Evolutionary conservation across 352 stramenopile species (phyloP).

Genomic region (Pythium vanterpoolii): DNA sequence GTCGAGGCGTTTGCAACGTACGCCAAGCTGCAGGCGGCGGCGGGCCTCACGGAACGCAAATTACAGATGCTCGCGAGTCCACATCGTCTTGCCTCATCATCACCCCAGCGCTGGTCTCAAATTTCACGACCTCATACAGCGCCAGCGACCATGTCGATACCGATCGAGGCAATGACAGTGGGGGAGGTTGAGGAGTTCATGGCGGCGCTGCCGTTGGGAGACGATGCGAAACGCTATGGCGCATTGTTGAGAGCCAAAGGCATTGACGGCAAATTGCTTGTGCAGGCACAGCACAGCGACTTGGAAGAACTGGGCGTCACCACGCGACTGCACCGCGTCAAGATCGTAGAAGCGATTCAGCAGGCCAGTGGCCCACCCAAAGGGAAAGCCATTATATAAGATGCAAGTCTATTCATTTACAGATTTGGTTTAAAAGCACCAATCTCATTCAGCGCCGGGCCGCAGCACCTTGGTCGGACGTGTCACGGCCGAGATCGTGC

Average conservation of each 20-base stretch:
- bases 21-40: slow-evolving; percentile 18
- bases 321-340: slow-evolving; percentile 68
- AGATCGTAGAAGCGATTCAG: slow-evolving; percentile 45
- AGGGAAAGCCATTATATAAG: neutral
- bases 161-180: slow-evolving; percentile 30
- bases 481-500: slow-evolving; percentile 56
- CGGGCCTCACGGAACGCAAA: slow-evolving; percentile 15
- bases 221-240: slow-evolving; percentile 28
- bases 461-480: slow-evolving; percentile 55
- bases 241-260: slow-evolving; percentile 39
- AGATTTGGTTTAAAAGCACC: neutral
- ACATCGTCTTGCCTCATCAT: too few species aligned
- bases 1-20: slow-evolving; percentile 38
- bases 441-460: slow-evolving; percentile 50
- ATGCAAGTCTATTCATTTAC: slow-evolving; percentile 6
- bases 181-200: slow-evolving; percentile 50
- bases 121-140: too few species aligned
- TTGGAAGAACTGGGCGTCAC: slow-evolving; percentile 64
- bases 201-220: slow-evolving; percentile 42
- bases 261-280: slow-evolving; percentile 63
- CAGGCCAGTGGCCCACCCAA: neutral
- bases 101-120: too few species aligned
- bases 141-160: too few species aligned
- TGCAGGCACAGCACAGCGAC: slow-evolving; percentile 49
- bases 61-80: slow-evolving; percentile 13